Evolutionary conservation across 2,329 filamentous ascomycete genomes (phyloP), one percentile per base, ranked within the genome.

Genomic region (Lachnellula suecica): DNA sequence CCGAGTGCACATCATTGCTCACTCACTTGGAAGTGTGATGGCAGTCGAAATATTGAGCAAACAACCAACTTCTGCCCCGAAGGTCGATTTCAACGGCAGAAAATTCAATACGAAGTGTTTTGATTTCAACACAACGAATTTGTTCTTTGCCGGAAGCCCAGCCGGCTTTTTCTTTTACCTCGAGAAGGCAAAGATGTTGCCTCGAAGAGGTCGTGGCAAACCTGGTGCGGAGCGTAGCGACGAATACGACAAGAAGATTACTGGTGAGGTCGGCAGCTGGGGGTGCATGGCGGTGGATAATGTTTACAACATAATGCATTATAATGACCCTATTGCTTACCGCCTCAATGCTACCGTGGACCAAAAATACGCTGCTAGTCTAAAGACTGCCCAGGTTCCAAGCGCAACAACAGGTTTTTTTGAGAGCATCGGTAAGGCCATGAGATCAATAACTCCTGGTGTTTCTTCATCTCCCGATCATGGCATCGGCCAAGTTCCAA

Each of bases 221-320:
- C 84, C 89, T 0, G 89, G 87, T 4, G 84, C 85, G 19, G 84
- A 92, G 56, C 71, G 76, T 1, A 80, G 79, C 17, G 86, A 91
- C 59, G 70, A 72, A 19, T 71, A 78, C 13, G 77, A 78, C 5
- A 69, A 70, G 31, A 73, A 76, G 6, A 81, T 97, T 27, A 87
- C 87, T n/a, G 89, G 88, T n/a, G 82, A 91, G 37, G 79, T 79
- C 17, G 91, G 89, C 25, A 82, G 78, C 5, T 96, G 96, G 68
- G 94, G 94, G 17, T 97, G 94, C 68, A 75, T 97, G 24, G 90
- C 93, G 1, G 88, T 97, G 1, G 91, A 97, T 72, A 99, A 97
- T 68, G 81, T 99, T 51, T 99, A 97, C 76, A 99, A 99, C 64
- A 82, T 99, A 58, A 82, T 97, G 66, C 82, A 68, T 35, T 79